These are phyloP conservation scores for Cylindrotheca closterium DNA, from an alignment of 108 stramenopile species.

Conservation along the genomic window DNA sequence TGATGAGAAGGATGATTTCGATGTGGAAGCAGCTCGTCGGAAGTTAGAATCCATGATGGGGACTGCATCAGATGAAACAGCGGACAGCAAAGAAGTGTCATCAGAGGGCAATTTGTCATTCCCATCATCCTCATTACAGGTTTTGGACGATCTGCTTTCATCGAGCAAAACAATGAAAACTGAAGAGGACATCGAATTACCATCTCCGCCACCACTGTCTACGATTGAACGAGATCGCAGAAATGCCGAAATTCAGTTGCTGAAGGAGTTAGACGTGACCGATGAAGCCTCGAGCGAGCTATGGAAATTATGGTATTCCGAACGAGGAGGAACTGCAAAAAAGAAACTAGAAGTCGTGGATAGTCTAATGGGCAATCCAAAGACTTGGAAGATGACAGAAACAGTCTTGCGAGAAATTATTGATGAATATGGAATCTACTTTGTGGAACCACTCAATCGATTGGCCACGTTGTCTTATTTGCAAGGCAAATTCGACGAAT, in stretches of 20 bases:
- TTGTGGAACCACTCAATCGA: constrained; percentile 72
- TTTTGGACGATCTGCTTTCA: not conserved
- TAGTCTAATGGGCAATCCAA: constrained; percentile 34
- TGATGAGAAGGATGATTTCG: not conserved
- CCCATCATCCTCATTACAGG: too few relatives aligned
- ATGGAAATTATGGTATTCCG: constrained; percentile 54
- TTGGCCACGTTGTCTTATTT: constrained; percentile 69
- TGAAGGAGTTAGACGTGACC: constrained; percentile 13
- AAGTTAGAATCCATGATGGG: not conserved
- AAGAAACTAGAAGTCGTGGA: constrained; percentile 26
- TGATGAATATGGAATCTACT: constrained; percentile 54
- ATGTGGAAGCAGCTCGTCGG: not conserved
- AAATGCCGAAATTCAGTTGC: constrained; percentile 33
- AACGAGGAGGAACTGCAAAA: constrained; percentile 38
- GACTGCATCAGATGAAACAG: too few relatives aligned
- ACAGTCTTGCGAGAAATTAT: constrained; percentile 36
- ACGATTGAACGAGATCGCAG: constrained; percentile 41
- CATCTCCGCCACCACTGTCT: constrained; percentile 37
- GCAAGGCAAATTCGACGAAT: constrained; percentile 54
- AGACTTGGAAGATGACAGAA: constrained; percentile 51
- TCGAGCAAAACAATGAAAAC: too few relatives aligned
- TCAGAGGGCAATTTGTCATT: too few relatives aligned
- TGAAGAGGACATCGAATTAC: constrained; percentile 13
- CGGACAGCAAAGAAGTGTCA: too few relatives aligned
- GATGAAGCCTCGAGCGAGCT: constrained; percentile 34